Conservation (phyloP, 805 yeast species). For the Ogataea philodendri region DNA sequence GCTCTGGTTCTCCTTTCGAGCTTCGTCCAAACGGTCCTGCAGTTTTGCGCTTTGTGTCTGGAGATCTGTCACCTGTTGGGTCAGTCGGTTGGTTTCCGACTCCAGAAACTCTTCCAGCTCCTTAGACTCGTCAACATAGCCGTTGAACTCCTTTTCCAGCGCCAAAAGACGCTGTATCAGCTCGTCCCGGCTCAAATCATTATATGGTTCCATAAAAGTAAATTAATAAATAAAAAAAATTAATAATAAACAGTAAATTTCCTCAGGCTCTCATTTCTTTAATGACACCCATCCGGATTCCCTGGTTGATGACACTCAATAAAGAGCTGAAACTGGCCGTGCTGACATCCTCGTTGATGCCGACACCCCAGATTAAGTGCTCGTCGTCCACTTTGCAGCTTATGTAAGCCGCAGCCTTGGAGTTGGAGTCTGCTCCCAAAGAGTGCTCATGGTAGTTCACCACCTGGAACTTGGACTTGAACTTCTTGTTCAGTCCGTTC, state of each 20-base stretch:
- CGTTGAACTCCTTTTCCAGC: conserved; percentile 24
- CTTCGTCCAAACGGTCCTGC: neutral
- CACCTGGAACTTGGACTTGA: conserved; percentile 55
- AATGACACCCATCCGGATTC: conserved; percentile 25
- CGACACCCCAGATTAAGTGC: conserved; percentile 51
- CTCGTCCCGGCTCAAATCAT: conserved; percentile 12
- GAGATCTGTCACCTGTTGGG: conserved; percentile 2
- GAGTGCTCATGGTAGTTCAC: conserved; percentile 77
- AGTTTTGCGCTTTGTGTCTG: neutral
- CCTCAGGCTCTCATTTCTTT: conserved; percentile 18
- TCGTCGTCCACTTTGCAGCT: conserved; percentile 33
- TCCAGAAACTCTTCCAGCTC: conserved; percentile 29
- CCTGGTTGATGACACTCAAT: conserved; percentile 44
- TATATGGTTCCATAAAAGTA: conserved; percentile 7
- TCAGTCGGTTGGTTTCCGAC: conserved; percentile 18
- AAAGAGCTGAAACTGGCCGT: conserved; percentile 53
- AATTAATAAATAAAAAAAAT: conserved; percentile 6
- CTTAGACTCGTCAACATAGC: conserved; percentile 23
- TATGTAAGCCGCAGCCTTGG: conserved; percentile 76
- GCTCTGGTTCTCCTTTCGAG: conserved; percentile 1
- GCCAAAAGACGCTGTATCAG: conserved; percentile 17
- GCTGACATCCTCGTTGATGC: conserved; percentile 55
- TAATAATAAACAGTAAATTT: conserved; percentile 2
- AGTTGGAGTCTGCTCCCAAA: conserved; percentile 65
- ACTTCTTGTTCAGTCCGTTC: conserved; percentile 52